phyloP scores from a whole-genome alignment of 1,284 basidiomycete species.

The Ustilago nuda region DNA sequence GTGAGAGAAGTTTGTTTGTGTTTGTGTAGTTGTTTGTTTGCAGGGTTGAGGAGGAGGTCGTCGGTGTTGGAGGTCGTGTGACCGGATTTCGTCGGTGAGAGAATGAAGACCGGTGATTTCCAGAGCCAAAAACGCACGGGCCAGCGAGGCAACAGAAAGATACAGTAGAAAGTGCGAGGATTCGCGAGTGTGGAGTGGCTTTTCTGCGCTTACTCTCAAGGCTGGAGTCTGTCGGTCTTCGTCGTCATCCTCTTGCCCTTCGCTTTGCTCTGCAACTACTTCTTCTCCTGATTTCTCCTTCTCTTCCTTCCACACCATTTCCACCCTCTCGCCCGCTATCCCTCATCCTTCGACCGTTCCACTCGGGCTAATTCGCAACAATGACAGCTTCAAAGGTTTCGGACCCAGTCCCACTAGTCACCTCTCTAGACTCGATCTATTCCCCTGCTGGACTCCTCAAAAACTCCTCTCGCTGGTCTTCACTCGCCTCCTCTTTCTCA shows the following conservation, averaged over 20 bases:
- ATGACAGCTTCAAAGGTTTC: slow-evolving; percentile 31
- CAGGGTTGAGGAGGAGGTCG: background rate
- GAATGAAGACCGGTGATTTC: slow-evolving; percentile 4
- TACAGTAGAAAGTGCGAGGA: background rate
- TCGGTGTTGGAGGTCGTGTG: slow-evolving; percentile 12
- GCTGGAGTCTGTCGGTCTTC: slow-evolving; percentile 13
- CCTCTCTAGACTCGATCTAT: slow-evolving; percentile 57
- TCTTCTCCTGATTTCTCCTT: background rate
- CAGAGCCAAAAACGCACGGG: slow-evolving; percentile 7
- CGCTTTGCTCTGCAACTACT: background rate
- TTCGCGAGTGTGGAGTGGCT: slow-evolving; percentile 7
- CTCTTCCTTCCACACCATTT: background rate
- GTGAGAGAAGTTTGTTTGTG: background rate
- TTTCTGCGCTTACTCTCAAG: slow-evolving; percentile 1
- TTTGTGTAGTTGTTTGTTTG: background rate
- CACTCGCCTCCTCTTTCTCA: slow-evolving; percentile 48
- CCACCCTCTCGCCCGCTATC: background rate
- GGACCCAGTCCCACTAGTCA: slow-evolving; percentile 61
- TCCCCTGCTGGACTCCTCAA: slow-evolving; percentile 44
- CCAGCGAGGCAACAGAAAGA: background rate
- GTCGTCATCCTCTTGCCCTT: slow-evolving; percentile 6
- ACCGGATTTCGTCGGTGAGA: slow-evolving; percentile 24
- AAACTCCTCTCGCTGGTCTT: slow-evolving; percentile 55
- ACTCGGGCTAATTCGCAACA: background rate
- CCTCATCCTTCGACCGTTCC: background rate